Evolutionary conservation across 495 filamentous ascomycete species (phyloP), one percentile per base, ranked within the genome.

Genomic region (Penicillium goetzii): DNA sequence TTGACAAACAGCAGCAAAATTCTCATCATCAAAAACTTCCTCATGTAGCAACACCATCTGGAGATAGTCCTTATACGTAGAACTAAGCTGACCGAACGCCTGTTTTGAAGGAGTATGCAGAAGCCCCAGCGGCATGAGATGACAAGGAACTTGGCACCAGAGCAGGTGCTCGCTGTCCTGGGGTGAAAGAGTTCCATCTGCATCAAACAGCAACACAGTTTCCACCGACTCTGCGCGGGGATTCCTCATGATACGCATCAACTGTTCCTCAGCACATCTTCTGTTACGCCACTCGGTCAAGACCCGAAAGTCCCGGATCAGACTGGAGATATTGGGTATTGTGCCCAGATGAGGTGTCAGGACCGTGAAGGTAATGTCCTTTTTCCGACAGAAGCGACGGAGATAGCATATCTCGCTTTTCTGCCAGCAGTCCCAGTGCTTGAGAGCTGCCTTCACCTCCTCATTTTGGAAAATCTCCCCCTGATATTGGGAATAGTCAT

Each of bases 371-470:
- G 50, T 28, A 21, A 53, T 53, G 12, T 30, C 30, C 4, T 53
- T 32, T 17, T 11, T 19, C 9, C 9, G 50, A 32, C 50, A 53
- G 50, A 53, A 32, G 67, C 86, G 89, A 33, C 82, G 3, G 1
- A 5, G 32, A 15, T 87, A 77, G 59, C 83, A 89, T 6, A 76
- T 66, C 10, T 73, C 58, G n/a, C 81, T 73, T 1, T 82, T 84
- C 61, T 90, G 85, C 9, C 81, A 78, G 63, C 90, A 88, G 28
- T 26, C n/a, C 7, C 60, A 25, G 86, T 60, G 2, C 73, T 23
- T 3, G 79, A 47, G 4, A 23, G 2, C 25, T 25, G 19, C 43
- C 10, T 25, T 2, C 43, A 7, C 43, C 10, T 23, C 19, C 19
- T 12, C 43, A 47, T 25, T 1, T 23, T 21, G n/a, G 21, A 23